These are phyloP conservation scores for Candida loeiensis DNA, from an alignment of 805 yeast species.

Conservation along the genomic window DNA sequence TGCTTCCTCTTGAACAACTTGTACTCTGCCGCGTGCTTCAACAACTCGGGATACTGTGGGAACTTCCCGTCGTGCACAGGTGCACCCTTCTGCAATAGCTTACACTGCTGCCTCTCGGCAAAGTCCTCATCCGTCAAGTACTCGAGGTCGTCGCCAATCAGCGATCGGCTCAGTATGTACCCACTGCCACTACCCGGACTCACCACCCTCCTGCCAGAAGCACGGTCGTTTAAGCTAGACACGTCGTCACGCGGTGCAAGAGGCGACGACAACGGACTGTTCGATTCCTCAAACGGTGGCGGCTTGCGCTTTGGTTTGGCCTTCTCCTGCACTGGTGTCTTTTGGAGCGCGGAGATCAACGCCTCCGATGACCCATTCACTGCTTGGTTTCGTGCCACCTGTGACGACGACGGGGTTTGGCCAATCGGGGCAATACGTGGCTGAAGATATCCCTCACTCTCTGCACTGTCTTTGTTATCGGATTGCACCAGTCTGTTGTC, in stretches of 20 bases:
- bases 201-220: neutral
- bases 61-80: constrained; percentile 15
- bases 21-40: constrained; percentile 4
- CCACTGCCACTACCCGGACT: constrained; percentile 5
- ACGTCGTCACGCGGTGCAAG: constrained; percentile 9
- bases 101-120: constrained; percentile 1
- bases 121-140: constrained; percentile 6
- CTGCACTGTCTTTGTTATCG: neutral
- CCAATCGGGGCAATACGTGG: neutral
- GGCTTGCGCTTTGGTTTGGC: constrained; percentile 25
- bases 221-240: constrained; percentile 4
- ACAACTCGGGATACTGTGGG: constrained; percentile 32
- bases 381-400: constrained; percentile 23
- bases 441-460: neutral
- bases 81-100: neutral
- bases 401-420: constrained; percentile 5
- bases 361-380: constrained; percentile 20
- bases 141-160: constrained; percentile 9
- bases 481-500: too few species aligned
- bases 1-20: constrained; percentile 20
- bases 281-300: constrained; percentile 18
- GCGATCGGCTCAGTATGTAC: constrained; percentile 10
- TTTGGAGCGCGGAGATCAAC: constrained; percentile 8
- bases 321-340: constrained; percentile 3
- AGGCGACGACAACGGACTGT: constrained; percentile 2